Conservation (phyloP, 108 stramenopile genomes). For the Nitzschia sp. region DNA sequence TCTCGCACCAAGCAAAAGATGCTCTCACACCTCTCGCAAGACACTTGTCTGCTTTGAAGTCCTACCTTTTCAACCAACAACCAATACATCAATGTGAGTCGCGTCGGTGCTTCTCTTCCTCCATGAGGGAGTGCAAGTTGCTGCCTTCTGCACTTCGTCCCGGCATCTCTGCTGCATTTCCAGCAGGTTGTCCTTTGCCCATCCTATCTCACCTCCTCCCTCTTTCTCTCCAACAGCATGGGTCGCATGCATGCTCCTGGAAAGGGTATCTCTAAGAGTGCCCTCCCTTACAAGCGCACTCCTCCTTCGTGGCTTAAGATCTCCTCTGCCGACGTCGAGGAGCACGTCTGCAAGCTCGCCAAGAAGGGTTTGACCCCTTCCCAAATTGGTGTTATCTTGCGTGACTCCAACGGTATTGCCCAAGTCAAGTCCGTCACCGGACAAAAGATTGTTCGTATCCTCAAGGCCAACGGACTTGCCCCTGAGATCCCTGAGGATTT, state of each 20-base stretch:
- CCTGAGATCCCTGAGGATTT: constrained; percentile 99
- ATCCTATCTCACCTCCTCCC: constrained; percentile 5
- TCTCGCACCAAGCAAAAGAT: neutral
- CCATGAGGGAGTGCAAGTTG: constrained; percentile 36
- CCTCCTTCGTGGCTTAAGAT: constrained; percentile 98
- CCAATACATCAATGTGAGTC: constrained; percentile 71
- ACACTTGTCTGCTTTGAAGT: constrained; percentile 9
- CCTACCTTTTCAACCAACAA: constrained; percentile 9
- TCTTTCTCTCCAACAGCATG: constrained; percentile 46
- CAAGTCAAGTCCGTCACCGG: constrained; percentile 98
- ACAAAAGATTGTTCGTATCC: constrained; percentile 98
- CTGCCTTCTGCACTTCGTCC: constrained; percentile 77
- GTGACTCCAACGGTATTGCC: constrained; percentile 96
- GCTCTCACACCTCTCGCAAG: neutral
- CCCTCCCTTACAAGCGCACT: constrained; percentile 98
- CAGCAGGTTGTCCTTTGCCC: constrained; percentile 5
- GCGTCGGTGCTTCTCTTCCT: constrained; percentile 56
- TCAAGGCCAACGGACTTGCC: constrained; percentile 98
- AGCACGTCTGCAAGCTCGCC: constrained; percentile 98
- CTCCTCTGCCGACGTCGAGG: constrained; percentile 89
- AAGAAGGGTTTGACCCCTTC: constrained; percentile 99
- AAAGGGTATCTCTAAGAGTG: constrained; percentile 99
- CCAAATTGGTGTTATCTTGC: constrained; percentile 98
- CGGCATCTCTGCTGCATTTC: neutral
- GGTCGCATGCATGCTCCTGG: constrained; percentile 97